These are phyloP conservation scores for Paspalum notatum DNA, from an alignment of 176 grass and related monocot species.

Conservation along the genomic window DNA sequence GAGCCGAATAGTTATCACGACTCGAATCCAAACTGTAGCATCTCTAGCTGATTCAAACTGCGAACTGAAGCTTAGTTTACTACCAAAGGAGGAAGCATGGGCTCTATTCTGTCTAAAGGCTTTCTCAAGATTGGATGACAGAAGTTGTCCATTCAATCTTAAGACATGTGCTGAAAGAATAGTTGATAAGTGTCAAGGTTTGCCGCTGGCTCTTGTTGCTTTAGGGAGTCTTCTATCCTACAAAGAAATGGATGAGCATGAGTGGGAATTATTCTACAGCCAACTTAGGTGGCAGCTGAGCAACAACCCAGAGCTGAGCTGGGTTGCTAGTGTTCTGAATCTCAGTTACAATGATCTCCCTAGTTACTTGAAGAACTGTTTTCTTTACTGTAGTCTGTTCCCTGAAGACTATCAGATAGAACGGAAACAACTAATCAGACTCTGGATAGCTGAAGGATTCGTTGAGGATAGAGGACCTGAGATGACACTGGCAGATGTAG, in stretches of 20 bases:
- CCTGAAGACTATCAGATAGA: slow-evolving; percentile 51
- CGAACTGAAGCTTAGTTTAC: slow-evolving; percentile 36
- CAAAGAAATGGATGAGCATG: slow-evolving; percentile 30
- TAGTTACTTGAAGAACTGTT: slow-evolving; percentile 53
- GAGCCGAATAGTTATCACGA: slow-evolving; percentile 45
- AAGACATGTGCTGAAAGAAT: slow-evolving; percentile 33
- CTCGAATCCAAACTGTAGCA: slow-evolving; percentile 44
- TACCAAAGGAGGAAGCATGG: slow-evolving; percentile 44
- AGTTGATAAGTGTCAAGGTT: slow-evolving; percentile 46
- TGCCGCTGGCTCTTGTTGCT: slow-evolving; percentile 53
- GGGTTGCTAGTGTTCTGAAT: slow-evolving; percentile 43
- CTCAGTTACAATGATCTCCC: slow-evolving; percentile 52
- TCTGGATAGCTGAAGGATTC: slow-evolving; percentile 61
- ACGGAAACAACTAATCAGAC: slow-evolving; percentile 41
- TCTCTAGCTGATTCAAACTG: slow-evolving; percentile 16
- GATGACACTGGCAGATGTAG: slow-evolving; percentile 37
- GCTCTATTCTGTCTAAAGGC: slow-evolving; percentile 44
- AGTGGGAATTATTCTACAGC: slow-evolving; percentile 42
- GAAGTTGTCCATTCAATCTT: slow-evolving; percentile 41
- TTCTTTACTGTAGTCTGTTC: slow-evolving; percentile 49
- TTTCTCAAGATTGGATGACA: slow-evolving; percentile 32
- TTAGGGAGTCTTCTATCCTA: slow-evolving; percentile 54
- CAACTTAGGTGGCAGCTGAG: slow-evolving; percentile 52
- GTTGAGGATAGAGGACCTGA: slow-evolving; percentile 38
- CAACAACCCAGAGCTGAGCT: slow-evolving; percentile 45